These are phyloP conservation scores for Dichotomopilus funicola DNA, from an alignment of 2,329 filamentous ascomycete genomes.

Conservation along the genomic window DNA sequence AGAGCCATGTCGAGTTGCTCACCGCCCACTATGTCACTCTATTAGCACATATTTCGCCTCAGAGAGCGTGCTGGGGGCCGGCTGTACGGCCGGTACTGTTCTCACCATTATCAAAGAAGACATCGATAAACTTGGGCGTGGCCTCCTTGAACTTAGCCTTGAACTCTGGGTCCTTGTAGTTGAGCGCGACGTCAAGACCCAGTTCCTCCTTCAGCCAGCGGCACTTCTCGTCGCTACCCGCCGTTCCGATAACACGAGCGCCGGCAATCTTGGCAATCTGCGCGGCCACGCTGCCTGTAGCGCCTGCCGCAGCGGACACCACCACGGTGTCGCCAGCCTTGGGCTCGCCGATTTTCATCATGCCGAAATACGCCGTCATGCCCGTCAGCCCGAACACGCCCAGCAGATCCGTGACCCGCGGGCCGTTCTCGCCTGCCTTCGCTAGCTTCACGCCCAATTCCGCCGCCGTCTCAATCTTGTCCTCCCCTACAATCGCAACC, in stretches of 20 bases:
- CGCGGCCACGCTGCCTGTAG: slow-evolving; percentile 59
- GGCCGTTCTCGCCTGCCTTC: slow-evolving; percentile 20
- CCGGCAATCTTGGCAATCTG: slow-evolving; percentile 62
- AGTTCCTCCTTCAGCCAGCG: slow-evolving; percentile 48
- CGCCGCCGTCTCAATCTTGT: slow-evolving; percentile 29
- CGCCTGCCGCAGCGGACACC: slow-evolving; percentile 59
- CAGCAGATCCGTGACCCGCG: slow-evolving; percentile 42
- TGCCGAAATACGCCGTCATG: slow-evolving; percentile 61
- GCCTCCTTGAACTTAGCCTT: slow-evolving; percentile 44
- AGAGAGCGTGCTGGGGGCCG: too few relatives aligned
- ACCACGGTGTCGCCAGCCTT: slow-evolving; percentile 60
- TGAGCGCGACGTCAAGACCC: slow-evolving; percentile 50
- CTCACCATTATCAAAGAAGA: slow-evolving; percentile 61
- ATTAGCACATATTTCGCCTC: neutral
- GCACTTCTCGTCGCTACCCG: slow-evolving; percentile 51
- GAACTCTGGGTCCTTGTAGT: slow-evolving; percentile 50
- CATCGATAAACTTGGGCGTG: slow-evolving; percentile 53
- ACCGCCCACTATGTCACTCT: slow-evolving; percentile 49
- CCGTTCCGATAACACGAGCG: slow-evolving; percentile 47
- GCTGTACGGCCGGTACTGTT: too few relatives aligned
- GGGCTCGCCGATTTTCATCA: slow-evolving; percentile 55
- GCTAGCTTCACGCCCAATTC: slow-evolving; percentile 18
- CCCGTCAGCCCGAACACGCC: slow-evolving; percentile 54
- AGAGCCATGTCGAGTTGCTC: slow-evolving; percentile 64
- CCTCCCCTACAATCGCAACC: slow-evolving; percentile 44